Evolutionary conservation across 1,284 basidiomycete species (phyloP), one percentile per base, ranked within the genome.

Genomic region (Ustilago esculenta): DNA sequence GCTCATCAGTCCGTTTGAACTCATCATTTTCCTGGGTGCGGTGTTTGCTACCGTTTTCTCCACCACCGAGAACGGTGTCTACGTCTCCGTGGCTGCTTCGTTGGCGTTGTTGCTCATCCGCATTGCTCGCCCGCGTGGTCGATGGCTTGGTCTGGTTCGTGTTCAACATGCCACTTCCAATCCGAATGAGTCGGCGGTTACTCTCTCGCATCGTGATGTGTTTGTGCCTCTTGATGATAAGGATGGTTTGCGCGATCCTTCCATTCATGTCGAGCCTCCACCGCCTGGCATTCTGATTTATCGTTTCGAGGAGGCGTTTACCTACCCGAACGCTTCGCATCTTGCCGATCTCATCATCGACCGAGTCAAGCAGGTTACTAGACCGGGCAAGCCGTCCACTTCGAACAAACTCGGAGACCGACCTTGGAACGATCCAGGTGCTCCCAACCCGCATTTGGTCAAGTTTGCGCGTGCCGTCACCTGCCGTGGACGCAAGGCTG

Each of bases 1-100:
- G 94, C 88, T 91, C 29, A 90, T 97, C 34, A 92, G 91, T 2
- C 95, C 96, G 0, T 84, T 97, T 51, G 95, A 98, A 82, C 93
- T 92, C 83, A 35, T 95, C 77, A 98, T 98, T 82, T 98, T 91
- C 87, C 74, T 85, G 17, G 91, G 90, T 0, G 92, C 92, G 20
- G 95, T 98, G 15, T 83, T 98, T 27, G 89, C 92, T 78, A 94
- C 92, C 17, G 57, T 83, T 51, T 82, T 83, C 53, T 59, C 67
- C 37, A 69, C 34, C 37, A 93, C 97, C 77, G 95, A 98, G 84
- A 87, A 92, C 55, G 96, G 95, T 51, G 94, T 98, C 82, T 98
- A 98, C 65, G 89, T 90, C 39, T 92, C 94, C 8, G 89, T 98
- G 67, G 85, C 85, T 30, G 86, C 91, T 0, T 96, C 93, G 0